Base-by-base conservation (phyloP, 2,329 filamentous ascomycete species). In the Alternaria tenuissima region DNA sequence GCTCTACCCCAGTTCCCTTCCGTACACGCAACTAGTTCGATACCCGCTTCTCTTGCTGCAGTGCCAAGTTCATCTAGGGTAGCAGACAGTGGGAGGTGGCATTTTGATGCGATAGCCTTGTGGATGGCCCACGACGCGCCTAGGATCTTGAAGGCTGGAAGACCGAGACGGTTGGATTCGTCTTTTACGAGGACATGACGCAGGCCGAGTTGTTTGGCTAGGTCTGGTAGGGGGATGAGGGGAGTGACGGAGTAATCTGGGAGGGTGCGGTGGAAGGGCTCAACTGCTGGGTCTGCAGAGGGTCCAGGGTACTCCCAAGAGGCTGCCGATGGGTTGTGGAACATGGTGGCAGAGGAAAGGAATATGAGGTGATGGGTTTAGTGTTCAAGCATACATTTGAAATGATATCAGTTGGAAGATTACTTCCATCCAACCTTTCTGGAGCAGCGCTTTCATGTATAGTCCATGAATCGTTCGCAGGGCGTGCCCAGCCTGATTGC, bases 1-100 rank as follows among this genome's bases (percentile, higher is more conserved):
- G 92, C 91, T 2, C 91, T 82, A 0, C 92, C 91, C 81, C 91
- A 90, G 64, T 94, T 94, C 0, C 91, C 92, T 49, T 92, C 91
- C 0, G 90, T 92, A 2, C 88, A 88, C 0, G 90, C 87, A 41
- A 89, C 84, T 0, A 92, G 73, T 0, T 90, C 57, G 4, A 73
- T 47, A 0, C 58, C 56, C 3, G 57, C 46, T 16, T 64, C 46
- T 9, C 62, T 55, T n/a, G 70, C 69, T 18, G 63, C 64, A n/a
- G 52, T 24, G 3, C 79, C 78, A 1, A 89, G 66, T 0, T 82
- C 76, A 0, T 81, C 77, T 0, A 89, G 69, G 3, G 78, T 72
- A 0, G 82, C 73, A 1, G 80, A 79, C 0, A 80, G 63, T 0
- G 82, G 75, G 0, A 88, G 75, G 2, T 72, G 75, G 0, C 88